These are phyloP conservation scores for Trichophyton simii DNA, from an alignment of 2,329 filamentous ascomycete genomes.

Conservation along the genomic window DNA sequence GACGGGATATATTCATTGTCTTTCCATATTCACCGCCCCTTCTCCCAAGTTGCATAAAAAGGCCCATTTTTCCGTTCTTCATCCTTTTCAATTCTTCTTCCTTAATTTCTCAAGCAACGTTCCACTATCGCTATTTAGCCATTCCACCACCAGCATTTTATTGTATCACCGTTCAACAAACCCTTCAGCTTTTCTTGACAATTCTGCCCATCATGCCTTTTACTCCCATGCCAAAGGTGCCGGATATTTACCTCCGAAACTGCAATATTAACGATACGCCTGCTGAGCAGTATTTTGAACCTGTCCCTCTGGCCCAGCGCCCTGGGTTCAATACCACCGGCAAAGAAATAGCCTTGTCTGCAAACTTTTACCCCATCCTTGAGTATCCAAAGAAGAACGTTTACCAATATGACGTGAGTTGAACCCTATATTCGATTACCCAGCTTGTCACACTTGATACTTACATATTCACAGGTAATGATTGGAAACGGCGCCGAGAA, in stretches of 20 bases:
- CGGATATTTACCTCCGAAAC: slow-evolving; percentile 5
- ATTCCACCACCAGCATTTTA: not conserved
- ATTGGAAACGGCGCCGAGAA: slow-evolving; percentile 54
- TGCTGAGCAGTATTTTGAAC: slow-evolving; percentile 13
- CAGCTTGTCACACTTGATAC: not conserved
- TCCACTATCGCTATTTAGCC: not conserved
- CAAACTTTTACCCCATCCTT: slow-evolving; percentile 66
- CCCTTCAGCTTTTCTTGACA: not conserved
- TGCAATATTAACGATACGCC: slow-evolving; percentile 10
- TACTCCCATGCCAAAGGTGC: not conserved
- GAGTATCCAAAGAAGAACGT: slow-evolving; percentile 50
- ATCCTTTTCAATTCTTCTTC: not conserved
- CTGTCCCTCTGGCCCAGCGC: slow-evolving; percentile 30
- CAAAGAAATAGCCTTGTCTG: slow-evolving; percentile 40
- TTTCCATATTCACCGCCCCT: slow-evolving; percentile 1
- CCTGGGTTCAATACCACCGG: slow-evolving; percentile 48
- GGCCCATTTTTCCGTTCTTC: not conserved
- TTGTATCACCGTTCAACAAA: not conserved
- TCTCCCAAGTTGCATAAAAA: slow-evolving; percentile 1
- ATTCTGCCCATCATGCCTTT: not conserved
- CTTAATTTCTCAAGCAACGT: not conserved
- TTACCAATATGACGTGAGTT: slow-evolving; percentile 73
- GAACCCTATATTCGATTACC: not conserved
- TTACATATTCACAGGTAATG: slow-evolving; percentile 41
- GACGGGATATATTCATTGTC: not conserved